Conservation (phyloP, 2,329 filamentous ascomycete species). For the Penicillium janthinellum region DNA sequence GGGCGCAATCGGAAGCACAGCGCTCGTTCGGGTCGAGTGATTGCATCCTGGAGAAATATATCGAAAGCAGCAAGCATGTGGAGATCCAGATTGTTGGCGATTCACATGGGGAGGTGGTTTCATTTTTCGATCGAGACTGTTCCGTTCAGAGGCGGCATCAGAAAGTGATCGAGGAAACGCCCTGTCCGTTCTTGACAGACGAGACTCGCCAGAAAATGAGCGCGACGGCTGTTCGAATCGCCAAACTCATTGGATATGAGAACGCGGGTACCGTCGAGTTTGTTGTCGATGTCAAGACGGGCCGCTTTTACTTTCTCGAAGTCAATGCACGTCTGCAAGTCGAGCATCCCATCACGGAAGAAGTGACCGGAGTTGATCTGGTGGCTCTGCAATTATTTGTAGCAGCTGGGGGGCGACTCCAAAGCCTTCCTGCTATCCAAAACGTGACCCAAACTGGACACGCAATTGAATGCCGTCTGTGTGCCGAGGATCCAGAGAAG, state of each 20-base stretch:
- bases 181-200: constrained; percentile 38
- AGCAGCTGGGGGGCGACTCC: constrained; percentile 36
- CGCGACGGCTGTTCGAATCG: constrained; percentile 42
- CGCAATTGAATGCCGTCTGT: constrained; percentile 50
- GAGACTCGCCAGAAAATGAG: constrained; percentile 40
- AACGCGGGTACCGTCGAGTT: constrained; percentile 53
- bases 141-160: constrained; percentile 56
- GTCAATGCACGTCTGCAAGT: constrained; percentile 55
- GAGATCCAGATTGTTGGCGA: constrained; percentile 57
- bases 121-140: constrained; percentile 51
- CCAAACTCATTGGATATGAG: constrained; percentile 42
- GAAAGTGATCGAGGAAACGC: constrained; percentile 55
- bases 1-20: constrained; percentile 44
- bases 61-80: constrained; percentile 49
- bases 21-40: constrained; percentile 48
- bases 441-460: constrained; percentile 37
- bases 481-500: constrained; percentile 46
- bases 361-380: constrained; percentile 33
- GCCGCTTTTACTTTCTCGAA: constrained; percentile 52
- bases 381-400: constrained; percentile 39
- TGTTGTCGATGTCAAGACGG: constrained; percentile 44
- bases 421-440: constrained; percentile 22
- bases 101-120: constrained; percentile 27
- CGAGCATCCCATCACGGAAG: constrained; percentile 52
- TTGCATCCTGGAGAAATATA: constrained; percentile 48